phyloP scores from a whole-genome alignment of 2,329 filamentous ascomycete species.

The Dothideomycetes sp. region DNA sequence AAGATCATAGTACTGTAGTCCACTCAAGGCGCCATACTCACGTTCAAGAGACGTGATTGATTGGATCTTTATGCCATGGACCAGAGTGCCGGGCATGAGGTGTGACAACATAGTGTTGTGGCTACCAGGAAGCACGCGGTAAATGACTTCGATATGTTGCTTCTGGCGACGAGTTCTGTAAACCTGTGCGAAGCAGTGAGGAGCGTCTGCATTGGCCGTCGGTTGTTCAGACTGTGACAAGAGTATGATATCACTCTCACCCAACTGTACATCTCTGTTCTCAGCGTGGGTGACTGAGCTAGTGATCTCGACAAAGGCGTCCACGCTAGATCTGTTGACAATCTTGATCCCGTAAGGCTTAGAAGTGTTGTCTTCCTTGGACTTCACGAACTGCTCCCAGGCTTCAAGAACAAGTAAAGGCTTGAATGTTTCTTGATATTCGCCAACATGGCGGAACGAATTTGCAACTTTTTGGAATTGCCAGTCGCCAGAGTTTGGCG shows the following conservation, averaged over 20 bases:
- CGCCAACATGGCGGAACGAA: constrained; percentile 62
- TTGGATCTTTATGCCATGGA: constrained; percentile 74
- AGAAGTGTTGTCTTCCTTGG: constrained; percentile 74
- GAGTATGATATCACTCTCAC: constrained; percentile 81
- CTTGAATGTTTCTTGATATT: constrained; percentile 85
- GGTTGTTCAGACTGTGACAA: constrained; percentile 68
- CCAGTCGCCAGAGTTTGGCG: constrained; percentile 60
- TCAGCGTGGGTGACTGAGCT: constrained; percentile 65
- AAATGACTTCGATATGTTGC: constrained; percentile 72
- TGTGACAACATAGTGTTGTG: constrained; percentile 18
- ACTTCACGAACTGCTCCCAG: constrained; percentile 87
- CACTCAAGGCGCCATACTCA: constrained; percentile 86
- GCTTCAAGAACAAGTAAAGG: constrained; percentile 86
- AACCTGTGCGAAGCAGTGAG: constrained; percentile 80
- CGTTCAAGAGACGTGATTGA: constrained; percentile 92
- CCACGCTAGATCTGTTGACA: constrained; percentile 77
- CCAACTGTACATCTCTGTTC: constrained; percentile 61
- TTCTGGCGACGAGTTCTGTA: constrained; percentile 74
- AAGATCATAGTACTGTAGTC: constrained; percentile 88
- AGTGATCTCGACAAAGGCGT: constrained; percentile 86
- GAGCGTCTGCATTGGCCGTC: constrained; percentile 52
- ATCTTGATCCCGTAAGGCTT: constrained; percentile 83
- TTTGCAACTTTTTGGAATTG: constrained; percentile 69
- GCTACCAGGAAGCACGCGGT: constrained; percentile 58
- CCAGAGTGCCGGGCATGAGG: constrained; percentile 59